A percentile compares a stretch with the other conserved stretches of the same genome.
Evolutionary conservation across 31 red algal genomes (phyloP).

Genomic region (Odonthalia washingtoniensis): DNA sequence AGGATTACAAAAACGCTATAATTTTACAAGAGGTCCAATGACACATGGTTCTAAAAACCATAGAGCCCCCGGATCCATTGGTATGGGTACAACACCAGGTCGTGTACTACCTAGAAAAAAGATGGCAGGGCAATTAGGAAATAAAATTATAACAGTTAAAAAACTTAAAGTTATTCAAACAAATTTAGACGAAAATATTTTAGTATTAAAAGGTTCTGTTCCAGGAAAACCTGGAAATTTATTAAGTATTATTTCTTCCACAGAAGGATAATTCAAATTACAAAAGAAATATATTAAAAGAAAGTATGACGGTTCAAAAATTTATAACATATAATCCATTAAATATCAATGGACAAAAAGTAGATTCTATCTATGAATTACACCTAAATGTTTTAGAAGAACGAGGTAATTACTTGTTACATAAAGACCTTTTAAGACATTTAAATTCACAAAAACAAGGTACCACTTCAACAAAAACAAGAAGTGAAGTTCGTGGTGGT

Average conservation of each 20-base stretch:
- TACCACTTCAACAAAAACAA: slow-evolving; percentile 86
- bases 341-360: slow-evolving; percentile 1
- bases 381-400: slow-evolving; percentile 6
- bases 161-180: slow-evolving; percentile 3
- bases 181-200: neutral
- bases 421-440: slow-evolving; percentile 5
- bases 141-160: slow-evolving; percentile 12
- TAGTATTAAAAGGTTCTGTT: neutral
- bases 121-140: neutral
- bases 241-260: neutral
- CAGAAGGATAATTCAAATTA: neutral
- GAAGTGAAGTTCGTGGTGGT: slow-evolving; percentile 82
- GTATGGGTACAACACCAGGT: neutral
- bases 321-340: slow-evolving; percentile 14
- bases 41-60: neutral
- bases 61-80: neutral
- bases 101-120: neutral
- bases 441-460: slow-evolving; percentile 44
- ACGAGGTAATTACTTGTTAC: neutral
- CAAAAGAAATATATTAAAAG: slow-evolving; percentile 8
- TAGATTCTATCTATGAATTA: neutral
- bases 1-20: neutral
- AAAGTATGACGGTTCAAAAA: slow-evolving; percentile 12
- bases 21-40: neutral
- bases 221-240: neutral